Evolutionary conservation across 148 eudicot genomes (phyloP).

Genomic region (Amaranthus hypochondriacus): DNA sequence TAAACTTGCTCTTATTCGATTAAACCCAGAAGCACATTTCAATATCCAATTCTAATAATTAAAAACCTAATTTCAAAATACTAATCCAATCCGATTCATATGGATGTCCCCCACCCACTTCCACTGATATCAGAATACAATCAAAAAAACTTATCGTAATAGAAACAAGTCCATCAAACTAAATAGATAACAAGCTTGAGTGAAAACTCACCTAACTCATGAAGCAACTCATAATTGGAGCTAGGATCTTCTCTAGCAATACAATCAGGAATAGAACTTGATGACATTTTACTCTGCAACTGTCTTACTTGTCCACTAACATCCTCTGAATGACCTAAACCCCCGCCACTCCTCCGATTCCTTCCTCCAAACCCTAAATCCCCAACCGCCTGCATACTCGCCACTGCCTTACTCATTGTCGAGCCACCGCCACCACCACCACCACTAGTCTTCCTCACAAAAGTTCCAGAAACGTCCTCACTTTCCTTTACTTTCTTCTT

Average conservation of each 20-base stretch:
- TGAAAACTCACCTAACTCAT: constrained; percentile 63
- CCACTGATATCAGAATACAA: background rate
- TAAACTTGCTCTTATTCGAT: background rate
- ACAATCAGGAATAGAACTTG: constrained; percentile 80
- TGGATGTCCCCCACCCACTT: background rate
- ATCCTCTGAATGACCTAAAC: constrained; percentile 26
- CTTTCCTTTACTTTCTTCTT: constrained; percentile 38
- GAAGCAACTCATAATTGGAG: constrained; percentile 75
- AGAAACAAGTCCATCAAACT: background rate
- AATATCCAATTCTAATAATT: background rate
- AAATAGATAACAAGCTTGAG: background rate
- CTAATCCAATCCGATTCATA: background rate
- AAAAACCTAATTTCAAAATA: background rate
- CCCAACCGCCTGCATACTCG: constrained; percentile 79
- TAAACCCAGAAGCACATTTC: background rate
- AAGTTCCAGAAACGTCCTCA: constrained; percentile 62
- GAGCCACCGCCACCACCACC: constrained; percentile 34
- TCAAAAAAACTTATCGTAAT: background rate
- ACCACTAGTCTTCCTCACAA: constrained; percentile 46
- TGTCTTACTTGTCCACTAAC: constrained; percentile 32
- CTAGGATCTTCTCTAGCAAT: constrained; percentile 77
- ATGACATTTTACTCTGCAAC: constrained; percentile 59
- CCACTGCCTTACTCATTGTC: constrained; percentile 84
- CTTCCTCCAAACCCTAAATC: constrained; percentile 58
- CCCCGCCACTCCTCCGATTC: constrained; percentile 29